Conservation (phyloP, 2,329 filamentous ascomycete genomes). For the Nemania sp. region DNA sequence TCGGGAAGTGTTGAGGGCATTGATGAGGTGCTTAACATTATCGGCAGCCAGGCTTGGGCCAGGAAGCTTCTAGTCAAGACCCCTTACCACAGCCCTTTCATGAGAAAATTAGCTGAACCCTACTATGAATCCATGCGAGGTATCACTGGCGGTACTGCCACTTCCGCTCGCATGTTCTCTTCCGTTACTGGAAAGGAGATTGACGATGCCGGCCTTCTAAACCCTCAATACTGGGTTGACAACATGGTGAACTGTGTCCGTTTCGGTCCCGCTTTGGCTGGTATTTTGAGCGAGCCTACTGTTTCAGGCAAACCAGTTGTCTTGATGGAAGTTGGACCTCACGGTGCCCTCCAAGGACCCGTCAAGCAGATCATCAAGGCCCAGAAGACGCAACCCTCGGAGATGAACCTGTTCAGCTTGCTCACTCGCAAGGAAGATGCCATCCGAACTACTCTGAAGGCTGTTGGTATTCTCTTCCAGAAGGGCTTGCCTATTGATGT, state of each 20-base stretch:
- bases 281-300: slow-evolving; percentile 35
- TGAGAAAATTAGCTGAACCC: slow-evolving; percentile 52
- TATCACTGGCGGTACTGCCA: slow-evolving; percentile 37
- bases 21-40: slow-evolving; percentile 46
- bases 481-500: slow-evolving; percentile 50
- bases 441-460: slow-evolving; percentile 47
- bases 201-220: slow-evolving; percentile 41
- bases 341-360: slow-evolving; percentile 53
- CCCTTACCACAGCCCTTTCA: slow-evolving; percentile 59
- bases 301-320: slow-evolving; percentile 40
- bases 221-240: slow-evolving; percentile 49
- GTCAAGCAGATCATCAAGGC: slow-evolving; percentile 52
- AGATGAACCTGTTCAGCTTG: slow-evolving; percentile 45
- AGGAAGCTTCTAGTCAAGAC: slow-evolving; percentile 55
- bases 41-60: slow-evolving; percentile 50
- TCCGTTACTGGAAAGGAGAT: slow-evolving; percentile 47
- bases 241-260: slow-evolving; percentile 54
- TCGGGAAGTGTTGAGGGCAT: slow-evolving; percentile 49
- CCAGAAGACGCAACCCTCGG: slow-evolving; percentile 44
- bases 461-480: slow-evolving; percentile 47
- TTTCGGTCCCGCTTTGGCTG: slow-evolving; percentile 52
- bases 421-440: slow-evolving; percentile 50
- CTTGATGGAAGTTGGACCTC: slow-evolving; percentile 53
- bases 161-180: slow-evolving; percentile 45
- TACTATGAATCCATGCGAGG: slow-evolving; percentile 49